Evolutionary conservation across 768 basidiomycete genomes (phyloP).

Genomic region (Rhodotorula toruloides): DNA sequence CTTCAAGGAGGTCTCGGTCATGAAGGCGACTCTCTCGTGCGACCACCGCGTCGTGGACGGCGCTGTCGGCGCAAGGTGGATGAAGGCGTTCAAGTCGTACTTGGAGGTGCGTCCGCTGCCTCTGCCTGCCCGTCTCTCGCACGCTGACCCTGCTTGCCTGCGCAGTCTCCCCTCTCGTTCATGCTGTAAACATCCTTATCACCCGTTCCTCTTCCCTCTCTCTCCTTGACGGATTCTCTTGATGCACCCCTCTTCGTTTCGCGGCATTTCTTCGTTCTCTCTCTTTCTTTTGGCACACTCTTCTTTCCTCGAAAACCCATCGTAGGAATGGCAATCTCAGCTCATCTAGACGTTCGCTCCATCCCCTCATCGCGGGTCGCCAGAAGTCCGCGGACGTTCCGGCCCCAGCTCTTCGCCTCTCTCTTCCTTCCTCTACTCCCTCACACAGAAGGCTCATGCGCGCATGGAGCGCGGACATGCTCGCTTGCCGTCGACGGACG

Average conservation of each 20-base stretch:
- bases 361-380: background rate
- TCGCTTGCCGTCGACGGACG: no score
- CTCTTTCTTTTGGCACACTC: background rate
- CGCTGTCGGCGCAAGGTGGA: conserved; percentile 86
- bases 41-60: conserved; percentile 97
- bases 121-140: background rate
- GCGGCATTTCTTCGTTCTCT: background rate
- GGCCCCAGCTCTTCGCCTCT: background rate
- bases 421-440: background rate
- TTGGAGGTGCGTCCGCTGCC: conserved; percentile 27
- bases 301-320: background rate
- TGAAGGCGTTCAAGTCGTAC: conserved; percentile 42
- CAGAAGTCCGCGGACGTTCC: background rate
- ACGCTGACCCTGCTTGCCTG: background rate
- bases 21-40: conserved; percentile 93
- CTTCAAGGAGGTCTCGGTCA: conserved; percentile 82
- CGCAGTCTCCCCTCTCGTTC: conserved; percentile 39
- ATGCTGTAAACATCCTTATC: conserved; percentile 32
- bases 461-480: background rate
- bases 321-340: background rate
- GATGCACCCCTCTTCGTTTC: background rate
- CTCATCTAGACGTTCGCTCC: background rate
- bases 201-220: background rate
- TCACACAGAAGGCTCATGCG: background rate
- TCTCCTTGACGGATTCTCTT: background rate